These are phyloP conservation scores for Saccharomyces paradoxus DNA, from an alignment of 805 yeast genomes.

Conservation along the genomic window DNA sequence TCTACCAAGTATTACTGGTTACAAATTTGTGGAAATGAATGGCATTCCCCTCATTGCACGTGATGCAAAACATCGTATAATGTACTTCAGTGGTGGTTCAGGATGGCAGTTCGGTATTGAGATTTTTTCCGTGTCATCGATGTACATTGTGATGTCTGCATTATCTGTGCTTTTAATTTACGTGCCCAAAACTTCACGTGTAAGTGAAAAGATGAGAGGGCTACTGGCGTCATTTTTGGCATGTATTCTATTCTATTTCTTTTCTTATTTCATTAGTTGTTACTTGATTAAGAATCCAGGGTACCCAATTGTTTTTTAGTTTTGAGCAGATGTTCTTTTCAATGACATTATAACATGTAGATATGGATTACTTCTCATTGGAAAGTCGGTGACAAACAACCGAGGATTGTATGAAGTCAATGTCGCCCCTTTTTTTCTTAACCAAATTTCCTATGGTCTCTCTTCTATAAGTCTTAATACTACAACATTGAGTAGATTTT, in stretches of 20 bases:
- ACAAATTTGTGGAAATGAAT: slow-evolving; percentile 53
- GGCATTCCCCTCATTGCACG: slow-evolving; percentile 55
- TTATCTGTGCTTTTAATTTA: slow-evolving; percentile 35
- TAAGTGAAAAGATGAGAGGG: slow-evolving; percentile 13
- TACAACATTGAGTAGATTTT: not conserved
- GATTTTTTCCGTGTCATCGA: slow-evolving; percentile 41
- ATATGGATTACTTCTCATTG: not conserved
- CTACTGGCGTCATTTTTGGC: slow-evolving; percentile 12
- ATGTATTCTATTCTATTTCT: slow-evolving; percentile 13
- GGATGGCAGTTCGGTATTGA: slow-evolving; percentile 69
- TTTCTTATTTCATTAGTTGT: slow-evolving; percentile 21
- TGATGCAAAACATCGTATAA: slow-evolving; percentile 42
- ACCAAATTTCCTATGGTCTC: not conserved
- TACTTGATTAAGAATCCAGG: slow-evolving; percentile 24
- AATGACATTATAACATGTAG: not conserved
- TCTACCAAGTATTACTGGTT: slow-evolving; percentile 47
- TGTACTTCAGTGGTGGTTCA: slow-evolving; percentile 55
- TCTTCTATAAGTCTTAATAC: not conserved
- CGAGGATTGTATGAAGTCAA: not conserved
- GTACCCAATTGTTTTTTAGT: slow-evolving; percentile 20
- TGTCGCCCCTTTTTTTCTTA: not conserved
- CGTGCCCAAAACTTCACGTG: slow-evolving; percentile 26
- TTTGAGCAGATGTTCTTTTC: not conserved
- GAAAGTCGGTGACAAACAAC: not conserved
- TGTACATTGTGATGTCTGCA: slow-evolving; percentile 42